Evolutionary conservation across 1,284 basidiomycete species (phyloP), one percentile per base, ranked within the genome.

Genomic region (Melampsora americana): DNA sequence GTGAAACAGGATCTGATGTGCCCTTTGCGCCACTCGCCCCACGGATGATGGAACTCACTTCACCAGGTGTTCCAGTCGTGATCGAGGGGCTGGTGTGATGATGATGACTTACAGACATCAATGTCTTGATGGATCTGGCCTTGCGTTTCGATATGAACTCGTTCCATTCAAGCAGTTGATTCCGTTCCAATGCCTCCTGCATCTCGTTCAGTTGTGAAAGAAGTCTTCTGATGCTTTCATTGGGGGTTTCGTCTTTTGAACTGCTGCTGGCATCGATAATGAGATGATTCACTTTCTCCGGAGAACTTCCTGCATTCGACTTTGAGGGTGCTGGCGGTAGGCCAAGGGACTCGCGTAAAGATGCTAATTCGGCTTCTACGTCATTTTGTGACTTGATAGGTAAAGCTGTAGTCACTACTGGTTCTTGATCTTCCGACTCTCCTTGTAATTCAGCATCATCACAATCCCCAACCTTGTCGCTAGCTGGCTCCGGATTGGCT

Each of bases 151-250:
- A 88, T 20, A 98, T 87, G 82, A 96, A 97, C 0, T 85, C 86
- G 79, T 96, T 93, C 95, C 96, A 99, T 73, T 91, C 90, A 77
- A 88, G 88, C 77, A 90, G 86, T 78, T 90, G 90, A 12, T 86
- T 84, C 6, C 86, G 84, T 81, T 99, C 94, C 69, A 90, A 88
- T 78, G 88, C 84, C 80, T 98, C 93, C 81, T 98, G 94, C 66
- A 94, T 90, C 77, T 88, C 88, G 1, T 89, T 93, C 50, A 98
- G 86, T 82, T 92, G 88, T n/a, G 88, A 86, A 0, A 99, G 86
- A 26, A 97, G 85, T 20, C 85, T 85, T 12, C 90, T 88, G 53
- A 97, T 88, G 2, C 90, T 92, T 79, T 90, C 88, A 0, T 89
- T 87, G 79, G 90, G 5, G 32, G 69, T 50, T 28, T 71, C 60